phyloP scores from a whole-genome alignment of 345 rosid species.

The Salix koriyanagi region DNA sequence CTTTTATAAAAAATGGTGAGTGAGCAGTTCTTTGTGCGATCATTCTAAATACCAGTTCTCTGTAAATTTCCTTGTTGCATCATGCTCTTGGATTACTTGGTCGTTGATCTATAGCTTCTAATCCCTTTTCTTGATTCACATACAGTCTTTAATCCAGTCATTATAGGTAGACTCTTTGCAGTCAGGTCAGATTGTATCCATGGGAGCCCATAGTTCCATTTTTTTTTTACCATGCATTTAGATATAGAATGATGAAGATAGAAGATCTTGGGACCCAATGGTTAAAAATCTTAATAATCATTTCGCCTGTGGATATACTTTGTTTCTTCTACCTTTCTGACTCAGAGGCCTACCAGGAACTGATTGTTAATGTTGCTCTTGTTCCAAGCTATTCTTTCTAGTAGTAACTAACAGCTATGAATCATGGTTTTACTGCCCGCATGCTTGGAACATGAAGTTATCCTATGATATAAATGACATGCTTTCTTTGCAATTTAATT shows the following conservation, averaged over 20 bases:
- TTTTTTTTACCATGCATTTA: background rate
- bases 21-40: no score
- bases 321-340: background rate
- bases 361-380: background rate
- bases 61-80: background rate
- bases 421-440: background rate
- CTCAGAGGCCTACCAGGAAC: background rate
- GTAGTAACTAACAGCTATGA: background rate
- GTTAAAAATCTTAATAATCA: background rate
- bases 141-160: background rate
- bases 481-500: background rate
- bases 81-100: background rate
- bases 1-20: no score
- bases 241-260: background rate
- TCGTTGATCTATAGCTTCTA: background rate
- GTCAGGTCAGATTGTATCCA: background rate
- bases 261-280: background rate
- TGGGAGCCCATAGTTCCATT: background rate
- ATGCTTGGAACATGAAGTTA: background rate
- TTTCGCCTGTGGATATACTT: background rate
- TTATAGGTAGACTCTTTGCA: background rate
- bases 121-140: background rate
- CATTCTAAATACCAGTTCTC: background rate
- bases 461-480: background rate
- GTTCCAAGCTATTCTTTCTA: background rate